These are phyloP conservation scores for Fusarium newnesense DNA, from an alignment of 2,329 filamentous ascomycete species.

Conservation along the genomic window DNA sequence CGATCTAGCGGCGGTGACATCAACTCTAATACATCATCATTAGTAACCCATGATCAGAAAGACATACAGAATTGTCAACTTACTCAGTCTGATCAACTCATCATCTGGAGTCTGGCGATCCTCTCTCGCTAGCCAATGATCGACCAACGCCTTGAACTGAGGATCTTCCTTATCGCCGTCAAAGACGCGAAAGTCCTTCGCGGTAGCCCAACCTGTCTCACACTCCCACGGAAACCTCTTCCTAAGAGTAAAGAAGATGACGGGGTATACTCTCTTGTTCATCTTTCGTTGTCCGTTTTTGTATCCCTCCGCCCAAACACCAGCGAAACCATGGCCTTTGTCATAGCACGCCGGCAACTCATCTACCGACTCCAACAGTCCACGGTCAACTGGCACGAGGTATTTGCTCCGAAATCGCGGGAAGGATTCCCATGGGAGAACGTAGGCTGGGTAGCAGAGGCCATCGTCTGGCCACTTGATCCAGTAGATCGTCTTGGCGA, in stretches of 20 bases:
- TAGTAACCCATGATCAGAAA: fast-evolving
- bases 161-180: not conserved
- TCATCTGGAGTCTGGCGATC: not conserved
- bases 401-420: not conserved
- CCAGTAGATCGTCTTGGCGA: not conserved
- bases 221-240: not conserved
- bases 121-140: not conserved
- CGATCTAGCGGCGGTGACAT: not conserved
- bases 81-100: not conserved
- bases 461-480: not conserved
- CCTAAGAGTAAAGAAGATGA: not conserved
- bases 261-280: not conserved
- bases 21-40: not conserved
- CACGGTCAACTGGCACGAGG: not conserved
- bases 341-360: not conserved
- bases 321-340: not conserved
- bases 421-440: not conserved
- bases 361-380: not conserved
- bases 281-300: not conserved
- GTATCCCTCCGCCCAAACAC: not conserved
- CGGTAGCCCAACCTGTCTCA: not conserved
- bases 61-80: not conserved
- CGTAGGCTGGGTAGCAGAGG: not conserved
- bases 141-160: not conserved
- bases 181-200: not conserved